These are phyloP conservation scores for Candida easanensis DNA, from an alignment of 805 yeast species.

Conservation along the genomic window DNA sequence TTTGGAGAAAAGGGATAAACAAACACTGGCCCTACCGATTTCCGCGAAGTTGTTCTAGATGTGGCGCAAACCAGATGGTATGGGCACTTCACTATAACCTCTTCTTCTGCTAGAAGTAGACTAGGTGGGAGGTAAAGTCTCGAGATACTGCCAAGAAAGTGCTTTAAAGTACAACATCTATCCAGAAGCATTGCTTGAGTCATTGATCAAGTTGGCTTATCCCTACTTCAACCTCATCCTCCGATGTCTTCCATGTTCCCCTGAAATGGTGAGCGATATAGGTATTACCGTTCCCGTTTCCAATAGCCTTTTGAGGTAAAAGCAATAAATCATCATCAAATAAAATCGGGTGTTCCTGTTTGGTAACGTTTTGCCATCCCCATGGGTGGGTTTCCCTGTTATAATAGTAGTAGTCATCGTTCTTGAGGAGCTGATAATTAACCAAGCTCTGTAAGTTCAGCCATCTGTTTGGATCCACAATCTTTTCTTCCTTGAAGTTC, in stretches of 20 bases:
- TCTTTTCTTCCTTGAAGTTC: constrained; percentile 9
- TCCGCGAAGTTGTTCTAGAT: neutral
- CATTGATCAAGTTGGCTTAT: no score
- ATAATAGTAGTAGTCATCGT: constrained; percentile 12
- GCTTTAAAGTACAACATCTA: no score
- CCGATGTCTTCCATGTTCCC: constrained; percentile 70
- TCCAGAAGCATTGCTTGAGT: no score
- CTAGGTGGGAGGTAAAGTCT: no score
- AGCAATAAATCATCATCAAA: constrained; percentile 62
- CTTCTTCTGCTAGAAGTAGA: no score
- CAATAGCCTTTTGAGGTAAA: constrained; percentile 62
- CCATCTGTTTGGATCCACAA: constrained; percentile 15
- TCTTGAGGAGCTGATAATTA: constrained; percentile 6
- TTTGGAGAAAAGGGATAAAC: neutral
- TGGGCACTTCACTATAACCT: no score
- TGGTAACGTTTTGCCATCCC: constrained; percentile 20
- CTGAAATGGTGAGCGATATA: constrained; percentile 56
- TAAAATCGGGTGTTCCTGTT: constrained; percentile 17
- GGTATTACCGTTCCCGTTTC: constrained; percentile 41
- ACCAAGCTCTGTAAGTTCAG: constrained; percentile 10
- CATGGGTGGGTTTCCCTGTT: constrained; percentile 10
- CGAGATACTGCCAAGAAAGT: no score
- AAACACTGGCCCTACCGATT: neutral
- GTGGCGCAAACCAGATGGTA: no score
- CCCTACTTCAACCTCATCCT: no score